Evolutionary conservation across 2,329 filamentous ascomycete genomes (phyloP).

Genomic region (Tolypocladium sp.): DNA sequence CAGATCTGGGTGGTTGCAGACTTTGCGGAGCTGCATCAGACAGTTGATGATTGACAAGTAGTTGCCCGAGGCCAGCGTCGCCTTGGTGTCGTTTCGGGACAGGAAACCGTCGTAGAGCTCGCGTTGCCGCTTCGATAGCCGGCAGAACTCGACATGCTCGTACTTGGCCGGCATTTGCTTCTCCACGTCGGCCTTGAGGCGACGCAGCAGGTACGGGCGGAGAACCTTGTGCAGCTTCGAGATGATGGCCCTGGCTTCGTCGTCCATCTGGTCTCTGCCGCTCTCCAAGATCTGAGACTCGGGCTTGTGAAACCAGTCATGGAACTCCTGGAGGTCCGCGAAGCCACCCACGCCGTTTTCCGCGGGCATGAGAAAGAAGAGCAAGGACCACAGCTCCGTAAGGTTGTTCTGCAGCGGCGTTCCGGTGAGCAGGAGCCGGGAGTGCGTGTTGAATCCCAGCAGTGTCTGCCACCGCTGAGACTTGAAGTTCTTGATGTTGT

Average conservation of each 20-base stretch:
- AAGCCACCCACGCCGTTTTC: slow-evolving; percentile 83
- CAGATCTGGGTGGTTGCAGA: slow-evolving; percentile 96
- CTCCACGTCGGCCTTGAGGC: slow-evolving; percentile 92
- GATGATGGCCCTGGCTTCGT: slow-evolving; percentile 86
- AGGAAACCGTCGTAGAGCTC: slow-evolving; percentile 96
- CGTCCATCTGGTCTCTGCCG: slow-evolving; percentile 86
- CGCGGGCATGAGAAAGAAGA: slow-evolving; percentile 94
- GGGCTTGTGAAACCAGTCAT: slow-evolving; percentile 90
- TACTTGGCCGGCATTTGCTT: slow-evolving; percentile 99
- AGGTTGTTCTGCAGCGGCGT: slow-evolving; percentile 96
- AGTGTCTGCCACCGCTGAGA: slow-evolving; percentile 95
- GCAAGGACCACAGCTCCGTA: slow-evolving; percentile 89
- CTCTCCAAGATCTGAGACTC: slow-evolving; percentile 95
- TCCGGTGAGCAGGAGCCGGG: slow-evolving; percentile 80
- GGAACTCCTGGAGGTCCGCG: slow-evolving; percentile 90
- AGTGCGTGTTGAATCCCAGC: slow-evolving; percentile 84
- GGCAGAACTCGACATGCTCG: slow-evolving; percentile 93
- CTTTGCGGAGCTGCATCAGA: slow-evolving; percentile 92
- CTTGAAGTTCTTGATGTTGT: slow-evolving; percentile 99
- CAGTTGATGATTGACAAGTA: slow-evolving; percentile 98
- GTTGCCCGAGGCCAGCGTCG: slow-evolving; percentile 84
- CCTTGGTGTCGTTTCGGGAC: slow-evolving; percentile 78
- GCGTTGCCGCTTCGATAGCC: slow-evolving; percentile 87
- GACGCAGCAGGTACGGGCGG: slow-evolving; percentile 80
- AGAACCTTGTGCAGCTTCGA: slow-evolving; percentile 89